Evolutionary conservation across 2,329 filamentous ascomycete genomes (phyloP).

Genomic region (Fusarium pilosicola): DNA sequence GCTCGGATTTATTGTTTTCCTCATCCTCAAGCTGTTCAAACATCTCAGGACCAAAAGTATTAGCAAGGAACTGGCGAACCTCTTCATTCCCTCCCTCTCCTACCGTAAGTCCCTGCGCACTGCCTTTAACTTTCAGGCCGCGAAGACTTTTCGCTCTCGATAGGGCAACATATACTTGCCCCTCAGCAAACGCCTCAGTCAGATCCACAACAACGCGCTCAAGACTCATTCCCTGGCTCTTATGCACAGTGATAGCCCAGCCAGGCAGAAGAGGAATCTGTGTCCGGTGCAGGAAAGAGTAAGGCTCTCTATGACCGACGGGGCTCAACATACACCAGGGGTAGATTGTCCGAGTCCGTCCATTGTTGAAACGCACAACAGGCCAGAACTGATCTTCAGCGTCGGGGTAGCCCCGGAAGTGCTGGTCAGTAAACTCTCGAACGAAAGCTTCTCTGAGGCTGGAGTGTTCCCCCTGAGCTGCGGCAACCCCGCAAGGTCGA

Average conservation of each 20-base stretch:
- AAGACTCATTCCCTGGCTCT: conserved; percentile 70
- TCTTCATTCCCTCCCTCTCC: not conserved
- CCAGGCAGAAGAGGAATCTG: conserved; percentile 69
- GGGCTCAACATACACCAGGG: conserved; percentile 51
- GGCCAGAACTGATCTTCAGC: conserved; percentile 25
- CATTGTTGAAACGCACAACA: conserved; percentile 62
- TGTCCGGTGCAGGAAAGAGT: conserved; percentile 62
- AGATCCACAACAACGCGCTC: conserved; percentile 67
- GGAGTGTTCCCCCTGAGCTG: too few relatives aligned
- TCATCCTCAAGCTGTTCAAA: not conserved
- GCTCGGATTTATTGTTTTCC: rapidly evolving
- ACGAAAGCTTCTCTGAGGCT: not conserved
- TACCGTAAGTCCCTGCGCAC: not conserved
- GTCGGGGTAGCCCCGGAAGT: too few relatives aligned
- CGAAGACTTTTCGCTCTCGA: conserved; percentile 35
- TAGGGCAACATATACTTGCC: conserved; percentile 66
- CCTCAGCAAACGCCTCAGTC: conserved; percentile 61
- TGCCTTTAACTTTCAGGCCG: conserved; percentile 29
- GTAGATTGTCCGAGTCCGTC: conserved; percentile 55
- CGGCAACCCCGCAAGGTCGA: not conserved
- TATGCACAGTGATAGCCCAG: conserved; percentile 73
- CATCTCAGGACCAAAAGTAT: not conserved
- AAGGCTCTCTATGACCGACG: conserved; percentile 45
- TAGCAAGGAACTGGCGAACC: not conserved
- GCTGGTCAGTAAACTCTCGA: not conserved